A percentile compares a stretch with the other conserved stretches of the same genome.
phyloP scores from a whole-genome alignment of 768 basidiomycete genomes.

The Boletus speciosus region DNA sequence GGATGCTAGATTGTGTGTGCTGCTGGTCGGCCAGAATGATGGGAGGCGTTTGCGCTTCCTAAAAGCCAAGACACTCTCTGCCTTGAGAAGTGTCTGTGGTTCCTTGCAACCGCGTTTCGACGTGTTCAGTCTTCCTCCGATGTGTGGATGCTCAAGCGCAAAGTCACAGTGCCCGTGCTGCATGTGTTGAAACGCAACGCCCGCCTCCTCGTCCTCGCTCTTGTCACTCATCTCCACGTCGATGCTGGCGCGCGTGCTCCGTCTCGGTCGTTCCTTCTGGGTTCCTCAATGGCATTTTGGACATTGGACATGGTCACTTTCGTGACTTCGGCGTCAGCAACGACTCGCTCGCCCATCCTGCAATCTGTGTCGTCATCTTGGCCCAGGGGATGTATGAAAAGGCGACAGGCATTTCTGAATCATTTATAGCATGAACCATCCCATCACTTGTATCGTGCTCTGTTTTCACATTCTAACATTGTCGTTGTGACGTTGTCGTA shows the following conservation, averaged over 20 bases:
- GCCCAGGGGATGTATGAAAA: not conserved
- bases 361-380: no score
- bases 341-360: no score
- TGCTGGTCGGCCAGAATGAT: conserved; percentile 49
- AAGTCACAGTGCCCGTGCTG: conserved; percentile 13
- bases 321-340: conserved; percentile 58
- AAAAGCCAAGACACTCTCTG: conserved; percentile 87
- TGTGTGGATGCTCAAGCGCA: conserved; percentile 52
- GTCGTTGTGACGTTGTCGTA: not conserved
- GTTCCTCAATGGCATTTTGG: conserved; percentile 87
- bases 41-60: conserved; percentile 83
- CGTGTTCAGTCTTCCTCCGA: conserved; percentile 50
- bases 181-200: conserved; percentile 36
- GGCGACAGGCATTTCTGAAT: not conserved
- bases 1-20: no score
- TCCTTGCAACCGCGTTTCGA: conserved; percentile 22
- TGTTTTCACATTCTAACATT: not conserved
- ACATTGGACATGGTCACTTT: conserved; percentile 86
- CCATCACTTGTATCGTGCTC: not conserved
- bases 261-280: conserved; percentile 57
- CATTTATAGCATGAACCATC: not conserved
- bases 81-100: conserved; percentile 65
- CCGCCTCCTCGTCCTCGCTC: conserved; percentile 59
- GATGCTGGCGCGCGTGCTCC: conserved; percentile 48
- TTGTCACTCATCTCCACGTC: conserved; percentile 76